phyloP scores from a whole-genome alignment of 306 rosid species.

The Inga leiocalycina region DNA sequence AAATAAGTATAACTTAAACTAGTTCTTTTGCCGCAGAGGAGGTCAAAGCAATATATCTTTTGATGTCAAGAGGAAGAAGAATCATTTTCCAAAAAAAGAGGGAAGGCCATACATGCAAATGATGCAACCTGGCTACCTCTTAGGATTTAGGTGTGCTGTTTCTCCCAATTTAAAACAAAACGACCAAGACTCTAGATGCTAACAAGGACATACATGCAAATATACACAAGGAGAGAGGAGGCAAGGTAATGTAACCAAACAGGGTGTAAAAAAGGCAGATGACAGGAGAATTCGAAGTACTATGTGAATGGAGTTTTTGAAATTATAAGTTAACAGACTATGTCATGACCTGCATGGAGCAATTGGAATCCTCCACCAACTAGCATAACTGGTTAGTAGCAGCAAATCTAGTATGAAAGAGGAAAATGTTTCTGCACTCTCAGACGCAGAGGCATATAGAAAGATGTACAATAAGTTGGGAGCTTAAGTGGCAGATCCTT shows the following conservation, averaged over 20 bases:
- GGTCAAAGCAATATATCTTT: background rate
- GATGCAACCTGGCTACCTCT: background rate
- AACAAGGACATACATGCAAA: too few relatives aligned
- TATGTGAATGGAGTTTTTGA: background rate
- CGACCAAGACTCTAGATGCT: background rate
- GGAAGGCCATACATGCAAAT: background rate
- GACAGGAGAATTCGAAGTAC: background rate
- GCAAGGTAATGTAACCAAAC: background rate
- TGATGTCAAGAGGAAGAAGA: background rate
- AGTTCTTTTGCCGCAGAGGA: background rate
- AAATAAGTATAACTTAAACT: background rate
- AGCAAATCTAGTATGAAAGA: background rate
- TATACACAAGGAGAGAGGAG: background rate
- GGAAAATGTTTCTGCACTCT: background rate
- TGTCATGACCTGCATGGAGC: background rate
- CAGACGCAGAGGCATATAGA: background rate
- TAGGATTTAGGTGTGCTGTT: background rate
- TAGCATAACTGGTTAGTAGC: background rate
- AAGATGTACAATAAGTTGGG: background rate
- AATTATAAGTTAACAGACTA: conserved; percentile 1
- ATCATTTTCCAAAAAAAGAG: background rate
- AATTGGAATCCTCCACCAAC: background rate
- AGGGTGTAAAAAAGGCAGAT: background rate
- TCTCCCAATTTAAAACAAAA: background rate
- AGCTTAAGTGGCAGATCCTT: background rate